A percentile compares a stretch with the other conserved stretches of the same genome.
These are phyloP conservation scores for Beauveria rudraprayagi DNA, from an alignment of 2,329 filamentous ascomycete species.

Conservation along the genomic window DNA sequence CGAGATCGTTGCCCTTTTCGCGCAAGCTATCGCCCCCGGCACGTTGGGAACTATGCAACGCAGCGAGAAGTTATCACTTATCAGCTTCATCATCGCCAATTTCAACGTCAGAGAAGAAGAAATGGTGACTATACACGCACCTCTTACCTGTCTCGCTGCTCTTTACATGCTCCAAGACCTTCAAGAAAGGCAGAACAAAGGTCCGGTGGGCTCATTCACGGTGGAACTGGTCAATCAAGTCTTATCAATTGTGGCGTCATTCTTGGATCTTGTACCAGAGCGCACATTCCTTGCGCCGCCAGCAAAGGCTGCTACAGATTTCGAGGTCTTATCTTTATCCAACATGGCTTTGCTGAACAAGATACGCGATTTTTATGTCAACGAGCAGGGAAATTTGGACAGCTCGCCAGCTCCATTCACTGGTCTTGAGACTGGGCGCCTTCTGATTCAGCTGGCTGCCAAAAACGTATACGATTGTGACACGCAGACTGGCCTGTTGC, in stretches of 20 bases:
- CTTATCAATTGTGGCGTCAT: constrained; percentile 43
- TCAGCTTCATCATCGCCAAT: constrained; percentile 72
- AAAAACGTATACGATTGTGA: constrained; percentile 42
- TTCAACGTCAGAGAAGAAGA: constrained; percentile 97
- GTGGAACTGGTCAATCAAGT: constrained; percentile 25
- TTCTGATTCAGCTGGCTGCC: constrained; percentile 55
- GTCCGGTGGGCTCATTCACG: constrained; percentile 26
- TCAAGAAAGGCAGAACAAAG: constrained; percentile 27
- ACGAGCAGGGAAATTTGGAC: constrained; percentile 63
- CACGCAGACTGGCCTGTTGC: constrained; percentile 29
- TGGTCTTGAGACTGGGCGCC: constrained; percentile 46
- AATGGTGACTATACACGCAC: constrained; percentile 82
- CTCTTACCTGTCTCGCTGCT: constrained; percentile 50
- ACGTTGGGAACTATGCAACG: constrained; percentile 37
- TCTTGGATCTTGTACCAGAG: constrained; percentile 58
- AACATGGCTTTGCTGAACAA: constrained; percentile 48
- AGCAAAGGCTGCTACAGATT: constrained; percentile 13
- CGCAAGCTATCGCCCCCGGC: constrained; percentile 46
- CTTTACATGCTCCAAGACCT: constrained; percentile 58
- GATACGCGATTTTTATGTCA: constrained; percentile 59
- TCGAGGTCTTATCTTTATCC: constrained; percentile 13
- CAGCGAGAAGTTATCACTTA: constrained; percentile 59
- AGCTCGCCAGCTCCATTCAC: constrained; percentile 51
- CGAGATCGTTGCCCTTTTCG: constrained; percentile 64
- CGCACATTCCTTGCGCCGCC: constrained; percentile 44